A percentile compares a stretch with the other conserved stretches of the same genome.
These are phyloP conservation scores for Microcyclosporella mali DNA, from an alignment of 2,329 filamentous ascomycete genomes.

Conservation along the genomic window DNA sequence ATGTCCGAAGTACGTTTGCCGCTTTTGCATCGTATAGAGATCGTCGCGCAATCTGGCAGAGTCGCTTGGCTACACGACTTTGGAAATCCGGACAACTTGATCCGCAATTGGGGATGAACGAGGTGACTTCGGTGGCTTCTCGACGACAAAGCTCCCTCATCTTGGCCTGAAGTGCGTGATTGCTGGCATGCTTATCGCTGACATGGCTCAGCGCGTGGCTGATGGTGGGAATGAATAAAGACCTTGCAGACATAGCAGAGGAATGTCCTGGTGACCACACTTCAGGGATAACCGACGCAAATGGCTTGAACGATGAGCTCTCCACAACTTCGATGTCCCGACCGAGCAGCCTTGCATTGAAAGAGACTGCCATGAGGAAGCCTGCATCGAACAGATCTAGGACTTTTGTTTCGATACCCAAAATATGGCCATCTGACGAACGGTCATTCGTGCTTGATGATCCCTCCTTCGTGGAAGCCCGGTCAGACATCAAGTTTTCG, in stretches of 20 bases:
- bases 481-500: too few relatives aligned
- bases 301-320: slow-evolving; percentile 29
- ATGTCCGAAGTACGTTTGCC: neutral
- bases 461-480: neutral
- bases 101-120: neutral
- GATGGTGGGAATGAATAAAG: slow-evolving; percentile 35
- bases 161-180: slow-evolving; percentile 8
- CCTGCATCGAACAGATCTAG: slow-evolving; percentile 9
- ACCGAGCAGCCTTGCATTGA: slow-evolving; percentile 20
- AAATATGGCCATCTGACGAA: too few relatives aligned
- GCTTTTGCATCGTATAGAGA: neutral
- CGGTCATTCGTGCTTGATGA: slow-evolving; percentile 3
- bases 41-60: slow-evolving; percentile 6
- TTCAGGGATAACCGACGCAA: slow-evolving; percentile 35
- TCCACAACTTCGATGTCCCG: slow-evolving; percentile 29
- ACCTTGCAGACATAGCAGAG: slow-evolving; percentile 24
- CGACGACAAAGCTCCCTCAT: slow-evolving; percentile 10
- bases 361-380: slow-evolving; percentile 32
- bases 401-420: neutral
- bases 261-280: slow-evolving; percentile 37
- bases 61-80: neutral
- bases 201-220: slow-evolving; percentile 27
- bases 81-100: neutral
- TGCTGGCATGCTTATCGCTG: slow-evolving; percentile 7
- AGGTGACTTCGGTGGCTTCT: neutral